Conservation (phyloP, 352 stramenopile genomes). For the Globisporangium canariense region DNA sequence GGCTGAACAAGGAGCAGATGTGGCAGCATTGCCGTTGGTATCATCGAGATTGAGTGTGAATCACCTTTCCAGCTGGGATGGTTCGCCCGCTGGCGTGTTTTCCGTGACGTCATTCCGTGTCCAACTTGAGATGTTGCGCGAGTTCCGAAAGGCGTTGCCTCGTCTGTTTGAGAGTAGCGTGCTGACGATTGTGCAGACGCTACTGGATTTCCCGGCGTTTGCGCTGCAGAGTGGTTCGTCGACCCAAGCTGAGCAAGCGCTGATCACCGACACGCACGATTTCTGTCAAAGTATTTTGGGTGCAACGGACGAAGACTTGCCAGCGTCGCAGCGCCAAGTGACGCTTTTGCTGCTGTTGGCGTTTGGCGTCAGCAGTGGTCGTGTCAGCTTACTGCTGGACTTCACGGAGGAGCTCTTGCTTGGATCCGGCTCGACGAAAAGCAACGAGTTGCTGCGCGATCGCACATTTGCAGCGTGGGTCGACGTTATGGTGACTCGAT, state of each 20-base stretch:
- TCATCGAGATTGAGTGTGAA: not conserved
- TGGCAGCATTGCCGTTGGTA: not conserved
- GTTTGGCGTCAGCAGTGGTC: slow-evolving; percentile 56
- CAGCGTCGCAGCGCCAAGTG: slow-evolving; percentile 27
- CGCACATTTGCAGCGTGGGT: slow-evolving; percentile 41
- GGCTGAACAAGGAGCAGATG: not conserved
- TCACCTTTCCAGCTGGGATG: slow-evolving; percentile 17
- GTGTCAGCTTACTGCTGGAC: slow-evolving; percentile 44
- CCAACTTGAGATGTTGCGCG: slow-evolving; percentile 65
- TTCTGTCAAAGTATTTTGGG: slow-evolving; percentile 47
- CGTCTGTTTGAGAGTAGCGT: slow-evolving; percentile 50
- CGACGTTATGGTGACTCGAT: slow-evolving; percentile 28
- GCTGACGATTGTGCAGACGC: slow-evolving; percentile 46
- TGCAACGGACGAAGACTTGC: slow-evolving; percentile 7
- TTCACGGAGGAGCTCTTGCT: slow-evolving; percentile 36
- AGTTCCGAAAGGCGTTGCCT: slow-evolving; percentile 40
- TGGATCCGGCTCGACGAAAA: not conserved
- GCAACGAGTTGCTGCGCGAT: slow-evolving; percentile 14
- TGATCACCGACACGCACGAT: slow-evolving; percentile 41
- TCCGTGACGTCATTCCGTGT: slow-evolving; percentile 51
- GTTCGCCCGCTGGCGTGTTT: slow-evolving; percentile 37
- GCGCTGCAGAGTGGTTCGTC: slow-evolving; percentile 27
- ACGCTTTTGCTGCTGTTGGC: slow-evolving; percentile 47
- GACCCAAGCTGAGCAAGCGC: slow-evolving; percentile 27
- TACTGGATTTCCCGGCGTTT: slow-evolving; percentile 60